Percentiles rank a stretch among this genome's conserved stretches.
phyloP scores from a whole-genome alignment of 192 early-diverging fungal genomes.

The Dispira simplex region DNA sequence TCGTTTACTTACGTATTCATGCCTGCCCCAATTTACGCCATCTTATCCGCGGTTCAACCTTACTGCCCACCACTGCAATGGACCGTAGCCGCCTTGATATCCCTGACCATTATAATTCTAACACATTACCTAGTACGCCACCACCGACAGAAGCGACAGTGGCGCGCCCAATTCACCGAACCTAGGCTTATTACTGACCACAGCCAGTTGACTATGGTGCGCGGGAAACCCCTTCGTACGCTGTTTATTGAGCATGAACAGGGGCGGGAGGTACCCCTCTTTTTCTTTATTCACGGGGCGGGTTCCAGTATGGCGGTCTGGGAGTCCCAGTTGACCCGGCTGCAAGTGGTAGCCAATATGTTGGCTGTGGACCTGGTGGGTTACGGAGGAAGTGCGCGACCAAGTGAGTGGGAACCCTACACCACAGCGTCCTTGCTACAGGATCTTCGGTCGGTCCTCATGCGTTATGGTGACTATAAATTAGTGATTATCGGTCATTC shows the following conservation, averaged over 20 bases:
- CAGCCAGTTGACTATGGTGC: not conserved
- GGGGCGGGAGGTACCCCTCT: not conserved
- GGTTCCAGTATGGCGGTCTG: not conserved
- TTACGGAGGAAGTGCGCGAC: conserved; percentile 6
- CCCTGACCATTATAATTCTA: too few relatives aligned
- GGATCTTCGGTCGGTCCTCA: not conserved
- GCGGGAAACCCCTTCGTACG: not conserved
- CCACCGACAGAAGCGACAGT: too few relatives aligned
- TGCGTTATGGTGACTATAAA: not conserved
- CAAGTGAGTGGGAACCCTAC: not conserved
- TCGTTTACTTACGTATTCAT: too few relatives aligned
- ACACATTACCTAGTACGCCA: too few relatives aligned
- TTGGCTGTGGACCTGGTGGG: conserved; percentile 9
- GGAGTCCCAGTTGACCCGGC: not conserved
- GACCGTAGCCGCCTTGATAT: too few relatives aligned
- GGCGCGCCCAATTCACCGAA: too few relatives aligned
- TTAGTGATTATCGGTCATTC: not conserved
- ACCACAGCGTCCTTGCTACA: not conserved
- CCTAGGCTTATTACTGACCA: not conserved
- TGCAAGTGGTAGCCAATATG: not conserved
- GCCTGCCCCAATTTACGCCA: too few relatives aligned
- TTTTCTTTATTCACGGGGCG: conserved; percentile 9
- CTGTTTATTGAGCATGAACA: not conserved
- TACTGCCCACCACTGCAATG: too few relatives aligned
- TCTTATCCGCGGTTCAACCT: too few relatives aligned